Evolutionary conservation across 75 land plant genomes (phyloP), one percentile per base, ranked within the genome.

Genomic region (Sequoiadendron giganteum): DNA sequence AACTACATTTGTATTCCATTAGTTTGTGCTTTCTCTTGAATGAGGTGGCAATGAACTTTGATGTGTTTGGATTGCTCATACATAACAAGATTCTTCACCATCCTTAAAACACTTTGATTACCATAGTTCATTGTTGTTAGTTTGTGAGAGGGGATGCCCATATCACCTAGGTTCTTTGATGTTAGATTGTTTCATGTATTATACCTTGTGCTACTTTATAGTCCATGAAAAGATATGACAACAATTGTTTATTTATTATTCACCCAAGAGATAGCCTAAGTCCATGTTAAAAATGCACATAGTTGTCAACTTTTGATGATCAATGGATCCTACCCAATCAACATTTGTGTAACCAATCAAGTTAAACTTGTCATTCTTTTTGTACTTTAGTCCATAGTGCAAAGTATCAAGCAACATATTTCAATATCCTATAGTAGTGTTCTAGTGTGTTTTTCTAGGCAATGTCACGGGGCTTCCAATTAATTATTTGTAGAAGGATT

Each of bases 1-100:
- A 40, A 40, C 42, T 40, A 40, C 42, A 40, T 40, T 40, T 40
- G 42, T 40, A 40, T 40, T 40, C 2, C 42, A 40, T 40, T 40
- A 40, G 42, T 40, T 40, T 40, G 42, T 2, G 86, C 36, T 28
- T 83, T 8, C 10, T 90, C 90, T 3, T 87, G 52, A 80, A 90
- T 85, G 10, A 85, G 48, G 84, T 91, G 90, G 30, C 83, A 88
- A 83, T 90, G 88, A 0, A 89, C 18, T 36, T 89, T 80, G 40
- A 89, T 88, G 85, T 92, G 91, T 40, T 40, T 40, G 42, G 42
- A 40, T 40, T 40, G 42, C 42, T 40, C 42, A 40, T 2, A 2
- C 42, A 40, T 40, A 40, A 1, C 42, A 40, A 40, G 2, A 40
- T 40, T 40, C 42, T 40, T 2, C 42, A 1, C 42, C 42, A 40